Conservation (phyloP, 768 basidiomycete genomes). For the Termitomyces sp. region DNA sequence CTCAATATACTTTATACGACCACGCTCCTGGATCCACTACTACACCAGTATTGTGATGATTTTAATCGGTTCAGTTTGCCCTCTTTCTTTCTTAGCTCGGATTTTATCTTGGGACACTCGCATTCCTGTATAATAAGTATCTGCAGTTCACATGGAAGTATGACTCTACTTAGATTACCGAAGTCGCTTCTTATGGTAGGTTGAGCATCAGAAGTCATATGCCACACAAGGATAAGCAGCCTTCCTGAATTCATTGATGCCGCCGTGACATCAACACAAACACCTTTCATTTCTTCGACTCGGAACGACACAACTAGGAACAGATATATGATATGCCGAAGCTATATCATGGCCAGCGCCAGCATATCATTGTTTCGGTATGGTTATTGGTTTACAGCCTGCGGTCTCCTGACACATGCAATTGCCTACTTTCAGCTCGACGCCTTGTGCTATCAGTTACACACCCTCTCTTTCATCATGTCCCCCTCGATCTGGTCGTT, state of each 20-base stretch:
- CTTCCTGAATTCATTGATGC: background rate
- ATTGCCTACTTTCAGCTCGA: slow-evolving; percentile 47
- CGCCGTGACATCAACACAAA: background rate
- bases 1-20: slow-evolving; percentile 14
- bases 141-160: background rate
- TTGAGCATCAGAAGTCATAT: no score
- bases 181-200: no score
- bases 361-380: slow-evolving; percentile 67
- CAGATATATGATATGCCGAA: slow-evolving; percentile 49
- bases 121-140: background rate
- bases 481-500: slow-evolving; percentile 61
- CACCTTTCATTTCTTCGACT: background rate
- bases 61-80: background rate
- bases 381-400: background rate
- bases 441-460: slow-evolving; percentile 64
- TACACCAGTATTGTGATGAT: background rate
- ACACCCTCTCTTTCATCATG: slow-evolving; percentile 72
- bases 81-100: background rate
- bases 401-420: slow-evolving; percentile 7
- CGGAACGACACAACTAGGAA: background rate
- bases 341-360: slow-evolving; percentile 61
- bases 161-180: no score
- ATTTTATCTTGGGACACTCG: background rate
- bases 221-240: slow-evolving; percentile 12
- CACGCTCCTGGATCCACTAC: background rate